Evolutionary conservation across 495 filamentous ascomycete genomes (phyloP), one percentile per base, ranked within the genome.

Genomic region (Tuber umbilicatum): DNA sequence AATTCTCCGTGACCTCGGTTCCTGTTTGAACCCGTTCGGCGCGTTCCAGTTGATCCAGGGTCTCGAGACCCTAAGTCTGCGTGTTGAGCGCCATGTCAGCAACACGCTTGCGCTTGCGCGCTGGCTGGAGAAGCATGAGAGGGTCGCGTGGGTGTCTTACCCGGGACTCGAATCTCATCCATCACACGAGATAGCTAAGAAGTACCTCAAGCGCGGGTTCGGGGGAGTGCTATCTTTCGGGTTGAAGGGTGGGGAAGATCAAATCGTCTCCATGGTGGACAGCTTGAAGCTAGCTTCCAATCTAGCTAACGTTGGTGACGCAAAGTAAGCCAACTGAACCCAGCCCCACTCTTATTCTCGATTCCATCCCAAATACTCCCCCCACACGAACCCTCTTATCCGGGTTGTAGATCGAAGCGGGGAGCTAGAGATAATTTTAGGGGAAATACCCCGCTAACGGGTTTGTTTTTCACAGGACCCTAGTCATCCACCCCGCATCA

Each of bases 401-500:
- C 67, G 37, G 27, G 68, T 73, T 23, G 23, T 21, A 19, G 67
- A 35, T 27, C 55, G n/a, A 12, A 60, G 55, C n/a, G 12, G 5
- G 47, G 55, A 16, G 55, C 55, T 12, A 16, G 12, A n/a, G 55
- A 39, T 1, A 31, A 9, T 5, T 60, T 60, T 31, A 40, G 35
- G n/a, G n/a, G 37, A 16, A 19, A 70, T 37, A 60, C 19, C 68
- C 70, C 69, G 55, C 55, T 71, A 38, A 73, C 37, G 19, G 2
- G 19, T 35, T 45, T 41, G 31, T n/a, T 60, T 60, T 37, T 19
- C 37, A 88, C 64, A 92, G 91, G 87, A 99, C 95, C 31, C 87
- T 99, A 70, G 94, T 94, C 27, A 97, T 99, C 76, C 96, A 99
- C 84, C 95, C 95, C 4, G 95, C 93, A 93, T 91, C 90, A 7